These are phyloP conservation scores for Globisporangium acanthophoron DNA, from an alignment of 352 stramenopile genomes.

Conservation along the genomic window DNA sequence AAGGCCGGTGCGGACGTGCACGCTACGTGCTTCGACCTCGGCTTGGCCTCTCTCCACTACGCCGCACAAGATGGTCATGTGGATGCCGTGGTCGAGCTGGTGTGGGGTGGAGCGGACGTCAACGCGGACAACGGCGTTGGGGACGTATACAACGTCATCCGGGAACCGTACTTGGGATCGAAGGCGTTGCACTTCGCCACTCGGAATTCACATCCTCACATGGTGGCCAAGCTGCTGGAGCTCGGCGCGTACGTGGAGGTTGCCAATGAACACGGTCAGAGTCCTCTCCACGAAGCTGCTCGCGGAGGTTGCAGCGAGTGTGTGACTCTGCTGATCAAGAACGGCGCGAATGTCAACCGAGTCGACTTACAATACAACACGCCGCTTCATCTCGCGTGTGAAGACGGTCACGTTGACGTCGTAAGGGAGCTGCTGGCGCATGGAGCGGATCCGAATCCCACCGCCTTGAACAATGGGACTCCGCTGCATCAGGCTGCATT, in stretches of 20 bases:
- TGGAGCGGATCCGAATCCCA: not conserved
- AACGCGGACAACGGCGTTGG: not conserved
- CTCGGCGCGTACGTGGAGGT: not conserved
- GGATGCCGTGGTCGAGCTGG: not conserved
- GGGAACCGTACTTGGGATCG: not conserved
- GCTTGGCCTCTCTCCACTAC: not conserved
- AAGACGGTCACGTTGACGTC: not conserved
- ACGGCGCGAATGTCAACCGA: not conserved
- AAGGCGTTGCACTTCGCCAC: not conserved
- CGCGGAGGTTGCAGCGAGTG: too few relatives aligned
- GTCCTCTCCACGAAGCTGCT: not conserved
- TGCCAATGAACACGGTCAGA: not conserved
- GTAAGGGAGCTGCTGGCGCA: not conserved
- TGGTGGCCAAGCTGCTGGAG: not conserved
- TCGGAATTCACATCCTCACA: not conserved
- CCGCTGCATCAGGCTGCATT: not conserved
- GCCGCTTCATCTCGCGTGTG: not conserved
- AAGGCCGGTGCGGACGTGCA: too few relatives aligned
- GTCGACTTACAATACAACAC: not conserved
- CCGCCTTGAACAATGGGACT: not conserved
- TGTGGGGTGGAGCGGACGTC: not conserved
- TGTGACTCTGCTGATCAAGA: too few relatives aligned
- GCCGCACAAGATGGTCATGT: not conserved
- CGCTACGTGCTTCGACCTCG: too few relatives aligned
- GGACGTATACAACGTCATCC: not conserved